A percentile compares a stretch with the other conserved stretches of the same genome.
These are phyloP conservation scores for Fragilaria crotonensis DNA, from an alignment of 108 stramenopile genomes.

Conservation along the genomic window DNA sequence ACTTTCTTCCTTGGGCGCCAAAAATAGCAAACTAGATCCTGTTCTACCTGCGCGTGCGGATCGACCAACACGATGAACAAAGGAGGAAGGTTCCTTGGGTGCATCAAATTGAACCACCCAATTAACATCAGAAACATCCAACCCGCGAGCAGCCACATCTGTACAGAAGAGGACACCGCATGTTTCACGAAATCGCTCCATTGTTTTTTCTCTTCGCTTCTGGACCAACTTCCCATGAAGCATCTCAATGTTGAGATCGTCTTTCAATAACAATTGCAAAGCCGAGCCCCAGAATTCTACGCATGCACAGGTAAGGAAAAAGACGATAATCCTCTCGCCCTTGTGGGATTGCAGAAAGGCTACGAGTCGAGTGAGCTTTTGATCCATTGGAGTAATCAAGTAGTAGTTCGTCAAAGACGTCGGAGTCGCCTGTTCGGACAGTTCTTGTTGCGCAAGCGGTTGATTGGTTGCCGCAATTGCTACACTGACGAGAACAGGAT, in stretches of 20 bases:
- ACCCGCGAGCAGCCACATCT: conserved; percentile 96
- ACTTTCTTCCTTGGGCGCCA: conserved; percentile 88
- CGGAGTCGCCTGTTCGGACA: conserved; percentile 63
- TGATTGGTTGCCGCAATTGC: conserved; percentile 38
- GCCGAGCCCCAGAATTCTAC: conserved; percentile 90
- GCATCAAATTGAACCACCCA: conserved; percentile 98
- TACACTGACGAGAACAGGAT: conserved; percentile 93
- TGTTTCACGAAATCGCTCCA: conserved; percentile 71
- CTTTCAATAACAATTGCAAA: conserved; percentile 38
- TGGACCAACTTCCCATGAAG: conserved; percentile 94
- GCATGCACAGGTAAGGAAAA: conserved; percentile 95
- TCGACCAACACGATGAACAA: conserved; percentile 96
- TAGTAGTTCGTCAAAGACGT: conserved; percentile 89
- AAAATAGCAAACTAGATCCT: conserved; percentile 84
- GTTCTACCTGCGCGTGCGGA: conserved; percentile 89
- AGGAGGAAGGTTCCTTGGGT: conserved; percentile 92
- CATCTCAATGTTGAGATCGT: conserved; percentile 57
- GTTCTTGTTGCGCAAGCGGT: conserved; percentile 4
- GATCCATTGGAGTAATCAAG: conserved; percentile 67
- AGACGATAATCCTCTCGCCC: conserved; percentile 88
- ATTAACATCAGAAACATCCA: conserved; percentile 93
- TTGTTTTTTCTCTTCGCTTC: conserved; percentile 87
- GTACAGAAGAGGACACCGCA: conserved; percentile 92
- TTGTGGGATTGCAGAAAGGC: conserved; percentile 72
- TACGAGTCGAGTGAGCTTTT: conserved; percentile 75